phyloP scores from a whole-genome alignment of 371 early-diverging fungal genomes.

The Aphelidium insulamus region DNA sequence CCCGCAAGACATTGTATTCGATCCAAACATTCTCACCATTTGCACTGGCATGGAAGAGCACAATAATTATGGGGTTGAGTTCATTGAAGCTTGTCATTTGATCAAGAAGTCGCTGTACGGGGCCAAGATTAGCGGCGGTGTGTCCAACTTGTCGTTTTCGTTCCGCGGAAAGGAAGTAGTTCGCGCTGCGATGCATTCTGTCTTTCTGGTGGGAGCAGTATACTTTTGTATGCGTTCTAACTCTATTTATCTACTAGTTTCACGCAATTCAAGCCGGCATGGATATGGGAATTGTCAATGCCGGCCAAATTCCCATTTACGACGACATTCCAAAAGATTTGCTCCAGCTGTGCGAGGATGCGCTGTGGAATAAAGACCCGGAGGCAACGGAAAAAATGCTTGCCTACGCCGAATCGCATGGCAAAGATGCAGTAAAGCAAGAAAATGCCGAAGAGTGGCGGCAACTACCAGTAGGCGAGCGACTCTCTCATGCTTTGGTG shows the following conservation, averaged over 20 bases:
- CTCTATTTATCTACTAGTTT: constrained; percentile 17
- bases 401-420: constrained; percentile 58
- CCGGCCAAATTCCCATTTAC: constrained; percentile 77
- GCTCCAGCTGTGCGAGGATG: constrained; percentile 67
- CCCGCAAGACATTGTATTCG: constrained; percentile 79
- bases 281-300: constrained; percentile 94
- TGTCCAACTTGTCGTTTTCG: constrained; percentile 81
- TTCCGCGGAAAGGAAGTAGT: constrained; percentile 80
- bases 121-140: constrained; percentile 79
- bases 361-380: constrained; percentile 69
- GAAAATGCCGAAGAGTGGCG: constrained; percentile 75
- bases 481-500: constrained; percentile 58
- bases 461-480: constrained; percentile 34
- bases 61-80: constrained; percentile 83
- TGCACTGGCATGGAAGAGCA: constrained; percentile 91
- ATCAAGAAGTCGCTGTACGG: constrained; percentile 63
- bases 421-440: constrained; percentile 42
- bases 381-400: constrained; percentile 77
- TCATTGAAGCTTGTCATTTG: constrained; percentile 43
- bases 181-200: constrained; percentile 84
- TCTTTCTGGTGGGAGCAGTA: constrained; percentile 30
- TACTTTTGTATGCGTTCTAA: neutral
- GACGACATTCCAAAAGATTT: constrained; percentile 83
- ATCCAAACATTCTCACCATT: constrained; percentile 84
- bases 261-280: constrained; percentile 75